Conservation (phyloP, 23 red algal genomes). For the Gracilaria domingensis region DNA sequence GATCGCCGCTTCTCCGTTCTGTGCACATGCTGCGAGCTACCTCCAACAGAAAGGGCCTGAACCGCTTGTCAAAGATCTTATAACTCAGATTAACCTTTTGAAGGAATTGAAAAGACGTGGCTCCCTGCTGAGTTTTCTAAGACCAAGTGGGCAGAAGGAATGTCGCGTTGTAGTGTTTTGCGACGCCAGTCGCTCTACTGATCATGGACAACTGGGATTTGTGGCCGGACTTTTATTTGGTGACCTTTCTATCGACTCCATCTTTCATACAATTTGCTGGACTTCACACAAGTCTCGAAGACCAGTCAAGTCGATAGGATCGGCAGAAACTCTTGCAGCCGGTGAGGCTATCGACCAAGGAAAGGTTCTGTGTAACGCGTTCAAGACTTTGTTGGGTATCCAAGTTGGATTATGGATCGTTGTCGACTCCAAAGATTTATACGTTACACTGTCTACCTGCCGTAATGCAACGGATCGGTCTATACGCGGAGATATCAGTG, state of each 20-base stretch:
- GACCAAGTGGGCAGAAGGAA: too few relatives aligned
- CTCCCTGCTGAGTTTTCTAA: too few relatives aligned
- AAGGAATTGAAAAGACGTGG: not conserved
- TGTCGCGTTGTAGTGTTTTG: constrained; percentile 22
- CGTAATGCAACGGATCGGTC: not conserved
- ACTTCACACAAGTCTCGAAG: constrained; percentile 37
- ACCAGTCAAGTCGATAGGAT: constrained; percentile 41
- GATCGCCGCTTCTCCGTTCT: constrained; percentile 48
- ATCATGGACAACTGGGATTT: constrained; percentile 51
- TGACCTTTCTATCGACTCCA: not conserved
- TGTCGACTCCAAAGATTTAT: constrained; percentile 35
- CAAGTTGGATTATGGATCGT: constrained; percentile 35
- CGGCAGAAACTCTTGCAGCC: constrained; percentile 42
- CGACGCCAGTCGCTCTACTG: constrained; percentile 3
- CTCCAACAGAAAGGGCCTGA: constrained; percentile 5
- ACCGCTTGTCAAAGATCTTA: constrained; percentile 14
- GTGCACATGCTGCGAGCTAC: constrained; percentile 4
- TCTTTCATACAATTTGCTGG: constrained; percentile 14
- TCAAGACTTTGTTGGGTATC: not conserved
- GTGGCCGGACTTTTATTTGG: constrained; percentile 49
- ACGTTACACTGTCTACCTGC: constrained; percentile 2
- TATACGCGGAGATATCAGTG: constrained; percentile 21
- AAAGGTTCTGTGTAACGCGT: constrained; percentile 12
- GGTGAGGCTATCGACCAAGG: constrained; percentile 35
- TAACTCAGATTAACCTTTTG: constrained; percentile 33